A percentile compares a stretch with the other conserved stretches of the same genome.
Conservation (phyloP, 139 green algal species). For the Tetradesmus lagerheimii region DNA sequence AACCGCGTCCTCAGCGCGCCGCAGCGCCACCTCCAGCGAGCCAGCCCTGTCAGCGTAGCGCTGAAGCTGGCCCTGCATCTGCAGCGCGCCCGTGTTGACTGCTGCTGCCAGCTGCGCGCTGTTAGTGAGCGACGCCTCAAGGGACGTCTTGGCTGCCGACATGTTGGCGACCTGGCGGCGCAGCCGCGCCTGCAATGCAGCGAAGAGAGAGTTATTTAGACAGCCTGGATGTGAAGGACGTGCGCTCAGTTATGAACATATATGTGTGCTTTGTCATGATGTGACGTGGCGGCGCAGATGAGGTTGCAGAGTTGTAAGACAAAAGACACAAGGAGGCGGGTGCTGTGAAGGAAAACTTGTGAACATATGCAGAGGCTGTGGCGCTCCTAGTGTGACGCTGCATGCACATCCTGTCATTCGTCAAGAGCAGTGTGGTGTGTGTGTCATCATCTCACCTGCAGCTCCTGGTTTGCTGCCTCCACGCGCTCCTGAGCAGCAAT, state of each 20-base stretch:
- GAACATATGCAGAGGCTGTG: background rate
- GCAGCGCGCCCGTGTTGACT: background rate
- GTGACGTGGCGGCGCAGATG: too few relatives aligned
- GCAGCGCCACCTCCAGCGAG: background rate
- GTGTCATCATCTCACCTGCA: conserved; percentile 7
- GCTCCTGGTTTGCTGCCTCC: conserved; percentile 16
- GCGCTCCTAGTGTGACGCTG: too few relatives aligned
- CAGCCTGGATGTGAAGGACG: too few relatives aligned
- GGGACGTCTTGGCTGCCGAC: background rate
- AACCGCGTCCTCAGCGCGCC: too few relatives aligned
- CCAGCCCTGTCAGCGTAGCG: conserved; percentile 15
- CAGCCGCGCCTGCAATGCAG: background rate
- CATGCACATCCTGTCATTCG: too few relatives aligned
- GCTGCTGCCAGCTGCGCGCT: background rate
- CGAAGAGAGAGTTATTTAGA: too few relatives aligned
- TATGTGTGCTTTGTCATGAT: too few relatives aligned
- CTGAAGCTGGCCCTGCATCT: conserved; percentile 11
- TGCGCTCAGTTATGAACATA: too few relatives aligned
- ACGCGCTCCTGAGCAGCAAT: background rate
- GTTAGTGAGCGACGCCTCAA: background rate
- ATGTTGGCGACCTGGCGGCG: background rate
- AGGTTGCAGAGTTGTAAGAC: too few relatives aligned
- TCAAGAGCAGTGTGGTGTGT: too few relatives aligned
- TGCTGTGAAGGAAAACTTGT: too few relatives aligned
- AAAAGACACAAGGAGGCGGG: too few relatives aligned